Conservation (phyloP, 495 filamentous ascomycete genomes). For the Tuber umbilicatum region DNA sequence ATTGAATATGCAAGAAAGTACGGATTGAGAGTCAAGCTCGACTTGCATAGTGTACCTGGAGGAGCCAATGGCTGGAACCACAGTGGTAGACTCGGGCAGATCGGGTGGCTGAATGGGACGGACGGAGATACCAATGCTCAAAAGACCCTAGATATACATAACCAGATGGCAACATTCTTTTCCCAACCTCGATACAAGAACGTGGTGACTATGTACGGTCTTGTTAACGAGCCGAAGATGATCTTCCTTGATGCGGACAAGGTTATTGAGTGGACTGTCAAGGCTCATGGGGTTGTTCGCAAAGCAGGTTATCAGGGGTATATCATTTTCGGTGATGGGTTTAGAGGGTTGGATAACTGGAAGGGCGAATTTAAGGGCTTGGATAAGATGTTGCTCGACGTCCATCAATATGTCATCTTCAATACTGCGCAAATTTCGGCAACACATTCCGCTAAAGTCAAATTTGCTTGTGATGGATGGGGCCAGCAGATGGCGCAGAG, state of each 20-base stretch:
- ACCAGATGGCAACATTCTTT: conserved; percentile 75
- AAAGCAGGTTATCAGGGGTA: conserved; percentile 61
- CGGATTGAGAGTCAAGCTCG: conserved; percentile 87
- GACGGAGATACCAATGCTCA: conserved; percentile 59
- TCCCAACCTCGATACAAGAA: conserved; percentile 78
- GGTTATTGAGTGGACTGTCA: conserved; percentile 64
- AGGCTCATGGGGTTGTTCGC: conserved; percentile 59
- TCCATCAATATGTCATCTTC: conserved; percentile 90
- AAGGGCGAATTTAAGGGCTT: conserved; percentile 57
- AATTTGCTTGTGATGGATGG: conserved; percentile 84
- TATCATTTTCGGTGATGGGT: conserved; percentile 75
- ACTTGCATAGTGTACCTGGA: conserved; percentile 77
- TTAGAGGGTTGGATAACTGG: conserved; percentile 74
- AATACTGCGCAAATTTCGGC: conserved; percentile 66
- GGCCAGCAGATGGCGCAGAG: conserved; percentile 63
- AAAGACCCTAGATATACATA: conserved; percentile 73
- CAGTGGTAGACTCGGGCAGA: conserved; percentile 63
- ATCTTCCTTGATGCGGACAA: conserved; percentile 51
- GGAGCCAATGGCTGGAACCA: conserved; percentile 92
- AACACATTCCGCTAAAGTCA: conserved; percentile 67
- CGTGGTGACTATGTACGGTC: conserved; percentile 74
- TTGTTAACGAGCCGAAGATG: conserved; percentile 85
- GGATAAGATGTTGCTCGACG: conserved; percentile 68
- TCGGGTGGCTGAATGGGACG: conserved; percentile 75
- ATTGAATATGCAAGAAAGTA: conserved; percentile 94